Percentiles rank a stretch among this genome's conserved stretches.
Evolutionary conservation across 306 rosid species (phyloP).

Genomic region (Acacia crassicarpa): DNA sequence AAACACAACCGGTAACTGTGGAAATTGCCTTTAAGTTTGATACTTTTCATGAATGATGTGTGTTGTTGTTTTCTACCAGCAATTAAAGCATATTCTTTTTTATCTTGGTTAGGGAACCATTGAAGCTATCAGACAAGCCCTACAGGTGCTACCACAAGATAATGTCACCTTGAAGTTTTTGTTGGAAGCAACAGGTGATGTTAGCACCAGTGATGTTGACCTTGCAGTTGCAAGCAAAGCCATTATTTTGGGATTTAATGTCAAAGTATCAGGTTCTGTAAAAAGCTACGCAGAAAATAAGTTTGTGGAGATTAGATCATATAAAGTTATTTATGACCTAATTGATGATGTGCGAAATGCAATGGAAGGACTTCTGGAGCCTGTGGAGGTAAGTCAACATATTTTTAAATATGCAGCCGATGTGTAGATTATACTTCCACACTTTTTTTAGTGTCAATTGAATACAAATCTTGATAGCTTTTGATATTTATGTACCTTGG

Average conservation of each 20-base stretch:
- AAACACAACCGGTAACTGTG: background rate
- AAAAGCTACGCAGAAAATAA: slow-evolving; percentile 86
- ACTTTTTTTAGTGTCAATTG: slow-evolving; percentile 18
- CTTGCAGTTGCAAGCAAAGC: slow-evolving; percentile 94
- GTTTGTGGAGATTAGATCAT: slow-evolving; percentile 86
- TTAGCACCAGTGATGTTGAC: slow-evolving; percentile 87
- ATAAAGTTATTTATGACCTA: slow-evolving; percentile 88
- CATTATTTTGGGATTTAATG: slow-evolving; percentile 82
- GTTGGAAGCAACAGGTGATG: slow-evolving; percentile 92
- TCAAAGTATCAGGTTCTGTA: slow-evolving; percentile 76
- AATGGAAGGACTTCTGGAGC: slow-evolving; percentile 94
- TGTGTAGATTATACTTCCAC: slow-evolving; percentile 17
- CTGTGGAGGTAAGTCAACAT: slow-evolving; percentile 70
- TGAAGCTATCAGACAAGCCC: slow-evolving; percentile 94
- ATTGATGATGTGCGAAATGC: slow-evolving; percentile 90
- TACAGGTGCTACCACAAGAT: slow-evolving; percentile 87
- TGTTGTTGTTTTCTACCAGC: slow-evolving; percentile 22
- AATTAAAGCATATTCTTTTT: slow-evolving; percentile 22
- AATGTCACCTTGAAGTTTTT: slow-evolving; percentile 89
- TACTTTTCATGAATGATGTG: slow-evolving; percentile 25
- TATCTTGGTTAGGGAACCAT: slow-evolving; percentile 74
- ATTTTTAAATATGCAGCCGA: slow-evolving; percentile 3
- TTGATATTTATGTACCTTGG: slow-evolving; percentile 11
- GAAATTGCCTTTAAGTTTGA: background rate
- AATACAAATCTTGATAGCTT: background rate